Conservation (phyloP, 192 early-diverging fungal species). For the Coemansia asiatica region DNA sequence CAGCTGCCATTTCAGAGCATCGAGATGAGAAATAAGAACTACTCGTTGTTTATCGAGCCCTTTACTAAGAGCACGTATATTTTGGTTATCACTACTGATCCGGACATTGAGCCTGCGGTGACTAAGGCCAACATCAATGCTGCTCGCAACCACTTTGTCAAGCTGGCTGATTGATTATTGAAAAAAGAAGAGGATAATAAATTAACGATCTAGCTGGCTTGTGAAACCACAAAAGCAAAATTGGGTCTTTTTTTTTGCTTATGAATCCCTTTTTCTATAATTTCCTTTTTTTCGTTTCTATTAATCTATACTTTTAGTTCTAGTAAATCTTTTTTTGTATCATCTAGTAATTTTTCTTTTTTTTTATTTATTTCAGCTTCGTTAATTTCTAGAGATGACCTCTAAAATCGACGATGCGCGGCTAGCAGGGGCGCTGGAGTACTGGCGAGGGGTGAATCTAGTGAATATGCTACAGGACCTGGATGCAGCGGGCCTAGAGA, state of each 20-base stretch:
- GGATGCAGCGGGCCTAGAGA: constrained; percentile 72
- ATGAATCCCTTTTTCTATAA: background rate
- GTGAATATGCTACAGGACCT: constrained; percentile 66
- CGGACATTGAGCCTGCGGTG: constrained; percentile 51
- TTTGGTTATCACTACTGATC: constrained; percentile 47
- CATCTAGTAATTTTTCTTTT: constrained; percentile 3
- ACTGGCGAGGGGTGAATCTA: constrained; percentile 63
- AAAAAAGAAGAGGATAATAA: no score
- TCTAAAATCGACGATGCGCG: constrained; percentile 23
- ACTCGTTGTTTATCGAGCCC: constrained; percentile 51
- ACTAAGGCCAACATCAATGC: constrained; percentile 52
- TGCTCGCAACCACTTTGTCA: constrained; percentile 37
- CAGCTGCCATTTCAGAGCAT: constrained; percentile 85
- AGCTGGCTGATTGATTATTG: constrained; percentile 14
- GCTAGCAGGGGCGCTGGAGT: constrained; percentile 45
- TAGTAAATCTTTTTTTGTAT: background rate
- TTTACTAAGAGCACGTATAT: constrained; percentile 58
- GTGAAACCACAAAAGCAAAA: no score
- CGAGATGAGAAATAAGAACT: constrained; percentile 75
- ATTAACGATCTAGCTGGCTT: no score
- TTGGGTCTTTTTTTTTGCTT: background rate
- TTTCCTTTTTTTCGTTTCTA: constrained; percentile 3
- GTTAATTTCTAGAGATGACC: constrained; percentile 2
- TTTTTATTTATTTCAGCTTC: no score
- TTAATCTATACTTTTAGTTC: background rate